Evolutionary conservation across 257 asterid genomes (phyloP).

Genomic region (Voacanga thouarsii): DNA sequence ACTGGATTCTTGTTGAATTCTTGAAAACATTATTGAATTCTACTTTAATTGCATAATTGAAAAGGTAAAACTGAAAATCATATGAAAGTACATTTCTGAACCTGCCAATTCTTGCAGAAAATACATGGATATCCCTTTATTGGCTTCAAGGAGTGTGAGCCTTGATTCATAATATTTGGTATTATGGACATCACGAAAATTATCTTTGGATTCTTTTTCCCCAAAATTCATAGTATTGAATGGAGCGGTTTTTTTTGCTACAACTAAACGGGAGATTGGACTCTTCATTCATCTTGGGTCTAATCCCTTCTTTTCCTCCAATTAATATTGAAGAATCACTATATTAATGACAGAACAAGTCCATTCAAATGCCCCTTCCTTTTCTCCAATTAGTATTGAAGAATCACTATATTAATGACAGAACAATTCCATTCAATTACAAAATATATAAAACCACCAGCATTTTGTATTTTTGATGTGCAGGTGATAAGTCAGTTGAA

Average conservation of each 20-base stretch:
- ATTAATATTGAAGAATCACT: background rate
- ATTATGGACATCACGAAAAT: background rate
- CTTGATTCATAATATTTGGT: background rate
- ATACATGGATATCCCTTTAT: background rate
- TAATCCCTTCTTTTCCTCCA: background rate
- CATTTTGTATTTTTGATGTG: background rate
- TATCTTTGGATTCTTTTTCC: background rate
- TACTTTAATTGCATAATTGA: slow-evolving; percentile 1
- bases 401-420: background rate
- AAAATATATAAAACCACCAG: background rate
- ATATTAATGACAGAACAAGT: background rate
- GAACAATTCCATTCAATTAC: too few relatives aligned
- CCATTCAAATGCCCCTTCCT: background rate
- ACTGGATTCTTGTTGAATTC: background rate
- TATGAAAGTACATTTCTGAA: background rate
- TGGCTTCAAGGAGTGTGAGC: background rate
- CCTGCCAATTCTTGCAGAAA: background rate
- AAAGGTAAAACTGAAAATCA: background rate
- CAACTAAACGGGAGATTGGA: background rate
- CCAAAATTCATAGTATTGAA: background rate
- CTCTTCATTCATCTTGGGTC: background rate
- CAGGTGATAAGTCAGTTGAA: background rate
- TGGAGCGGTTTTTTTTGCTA: too few relatives aligned
- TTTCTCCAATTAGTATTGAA: background rate
- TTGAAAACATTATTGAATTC: background rate